phyloP scores from a whole-genome alignment of 2,329 filamentous ascomycete genomes.

The Verticillium klebahnii region DNA sequence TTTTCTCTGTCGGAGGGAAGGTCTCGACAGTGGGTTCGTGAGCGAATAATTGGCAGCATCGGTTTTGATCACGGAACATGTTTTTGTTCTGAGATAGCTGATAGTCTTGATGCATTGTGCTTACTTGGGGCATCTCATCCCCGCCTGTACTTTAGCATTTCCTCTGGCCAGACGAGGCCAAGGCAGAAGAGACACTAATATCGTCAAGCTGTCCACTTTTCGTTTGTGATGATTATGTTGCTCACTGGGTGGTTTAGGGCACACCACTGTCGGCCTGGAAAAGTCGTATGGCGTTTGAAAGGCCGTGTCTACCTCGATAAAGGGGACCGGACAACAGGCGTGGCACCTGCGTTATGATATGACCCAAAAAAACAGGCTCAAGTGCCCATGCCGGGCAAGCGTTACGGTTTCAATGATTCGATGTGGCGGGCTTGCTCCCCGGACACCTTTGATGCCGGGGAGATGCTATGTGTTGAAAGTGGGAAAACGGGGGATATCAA shows the following conservation, averaged over 20 bases:
- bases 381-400: neutral
- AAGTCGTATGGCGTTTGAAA: too few relatives aligned
- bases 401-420: neutral
- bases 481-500: neutral
- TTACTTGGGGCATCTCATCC: slow-evolving; percentile 24
- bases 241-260: too few relatives aligned
- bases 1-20: slow-evolving; percentile 11
- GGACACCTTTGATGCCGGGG: neutral
- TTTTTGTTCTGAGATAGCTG: slow-evolving; percentile 29
- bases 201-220: neutral
- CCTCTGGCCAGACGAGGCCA: slow-evolving; percentile 18
- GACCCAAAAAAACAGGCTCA: too few relatives aligned
- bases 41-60: slow-evolving; percentile 9
- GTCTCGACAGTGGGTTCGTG: slow-evolving; percentile 7
- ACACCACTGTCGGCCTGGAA: too few relatives aligned
- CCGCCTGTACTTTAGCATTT: slow-evolving; percentile 35
- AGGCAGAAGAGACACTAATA: slow-evolving; percentile 16
- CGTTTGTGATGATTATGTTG: neutral
- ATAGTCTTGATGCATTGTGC: slow-evolving; percentile 25
- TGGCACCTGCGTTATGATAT: too few relatives aligned
- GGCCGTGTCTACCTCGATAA: too few relatives aligned
- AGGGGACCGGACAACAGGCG: too few relatives aligned
- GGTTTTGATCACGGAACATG: slow-evolving; percentile 25
- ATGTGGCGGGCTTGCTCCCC: neutral
- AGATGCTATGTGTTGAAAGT: neutral